Conservation (phyloP, 2,329 filamentous ascomycete genomes). For the Aureobasidium leucospermi region DNA sequence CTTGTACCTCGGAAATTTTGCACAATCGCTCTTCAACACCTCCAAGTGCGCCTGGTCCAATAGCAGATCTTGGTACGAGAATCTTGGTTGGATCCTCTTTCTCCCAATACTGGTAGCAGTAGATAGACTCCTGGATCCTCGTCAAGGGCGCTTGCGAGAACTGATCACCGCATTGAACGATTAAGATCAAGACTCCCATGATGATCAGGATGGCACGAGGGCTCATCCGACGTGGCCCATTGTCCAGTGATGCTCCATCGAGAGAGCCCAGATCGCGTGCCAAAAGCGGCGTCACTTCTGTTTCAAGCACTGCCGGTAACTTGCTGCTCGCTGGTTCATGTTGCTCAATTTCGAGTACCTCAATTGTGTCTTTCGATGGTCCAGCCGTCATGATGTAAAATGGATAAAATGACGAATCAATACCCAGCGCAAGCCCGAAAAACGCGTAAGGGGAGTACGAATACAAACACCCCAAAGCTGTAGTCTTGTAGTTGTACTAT, state of each 20-base stretch:
- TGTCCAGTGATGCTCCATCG: background rate
- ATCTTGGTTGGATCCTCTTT: slow-evolving; percentile 29
- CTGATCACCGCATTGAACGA: slow-evolving; percentile 38
- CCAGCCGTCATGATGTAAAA: background rate
- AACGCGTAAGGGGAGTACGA: background rate
- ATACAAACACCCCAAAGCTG: background rate
- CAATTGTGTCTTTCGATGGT: background rate
- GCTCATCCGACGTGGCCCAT: background rate
- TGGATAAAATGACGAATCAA: background rate
- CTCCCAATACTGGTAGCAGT: slow-evolving; percentile 45
- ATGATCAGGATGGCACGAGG: slow-evolving; percentile 18
- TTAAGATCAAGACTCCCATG: slow-evolving; percentile 34
- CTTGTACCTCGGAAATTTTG: slow-evolving; percentile 45
- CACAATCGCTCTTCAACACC: slow-evolving; percentile 38
- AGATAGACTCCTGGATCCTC: slow-evolving; percentile 47
- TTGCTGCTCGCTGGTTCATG: background rate
- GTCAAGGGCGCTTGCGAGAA: slow-evolving; percentile 36
- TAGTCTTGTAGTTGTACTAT: background rate
- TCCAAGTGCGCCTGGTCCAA: slow-evolving; percentile 26
- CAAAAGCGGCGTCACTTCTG: background rate
- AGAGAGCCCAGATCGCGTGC: background rate
- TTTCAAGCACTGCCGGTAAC: background rate
- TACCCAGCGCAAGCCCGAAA: background rate
- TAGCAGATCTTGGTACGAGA: slow-evolving; percentile 19
- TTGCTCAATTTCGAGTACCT: background rate